Evolutionary conservation across 768 basidiomycete genomes (phyloP).

Genomic region (Tephrocybe sp.): DNA sequence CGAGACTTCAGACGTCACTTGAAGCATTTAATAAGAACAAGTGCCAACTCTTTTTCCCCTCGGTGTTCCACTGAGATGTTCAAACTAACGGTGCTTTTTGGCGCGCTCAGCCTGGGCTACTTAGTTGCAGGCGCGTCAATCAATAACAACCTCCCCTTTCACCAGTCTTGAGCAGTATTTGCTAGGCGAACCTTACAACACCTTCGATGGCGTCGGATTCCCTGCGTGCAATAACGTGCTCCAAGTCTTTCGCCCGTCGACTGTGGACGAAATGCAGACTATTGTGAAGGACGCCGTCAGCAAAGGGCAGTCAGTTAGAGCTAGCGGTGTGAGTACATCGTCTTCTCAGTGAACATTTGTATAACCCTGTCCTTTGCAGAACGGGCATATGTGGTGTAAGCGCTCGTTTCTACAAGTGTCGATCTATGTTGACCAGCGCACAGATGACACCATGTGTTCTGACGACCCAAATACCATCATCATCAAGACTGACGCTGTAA

Average conservation of each 20-base stretch:
- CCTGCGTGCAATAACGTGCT: slow-evolving; percentile 33
- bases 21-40: neutral
- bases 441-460: slow-evolving; percentile 39
- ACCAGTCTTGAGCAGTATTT: neutral
- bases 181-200: slow-evolving; percentile 29
- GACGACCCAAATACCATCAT: slow-evolving; percentile 35
- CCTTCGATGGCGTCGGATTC: slow-evolving; percentile 35
- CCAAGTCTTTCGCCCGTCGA: slow-evolving; percentile 30
- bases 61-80: neutral
- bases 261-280: slow-evolving; percentile 29
- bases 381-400: slow-evolving; percentile 41
- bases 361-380: slow-evolving; percentile 19
- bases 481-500: slow-evolving; percentile 33
- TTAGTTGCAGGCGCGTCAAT: slow-evolving; percentile 1
- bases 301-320: slow-evolving; percentile 28
- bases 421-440: neutral
- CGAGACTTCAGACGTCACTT: neutral
- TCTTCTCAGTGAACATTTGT: neutral
- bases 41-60: neutral
- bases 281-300: slow-evolving; percentile 33
- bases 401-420: neutral
- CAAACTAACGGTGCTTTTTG: neutral
- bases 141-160: neutral
- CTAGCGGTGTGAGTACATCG: slow-evolving; percentile 30
- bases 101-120: slow-evolving; percentile 1